These are phyloP conservation scores for Ceratocystis huliohia DNA, from an alignment of 2,329 filamentous ascomycete genomes.

Conservation along the genomic window DNA sequence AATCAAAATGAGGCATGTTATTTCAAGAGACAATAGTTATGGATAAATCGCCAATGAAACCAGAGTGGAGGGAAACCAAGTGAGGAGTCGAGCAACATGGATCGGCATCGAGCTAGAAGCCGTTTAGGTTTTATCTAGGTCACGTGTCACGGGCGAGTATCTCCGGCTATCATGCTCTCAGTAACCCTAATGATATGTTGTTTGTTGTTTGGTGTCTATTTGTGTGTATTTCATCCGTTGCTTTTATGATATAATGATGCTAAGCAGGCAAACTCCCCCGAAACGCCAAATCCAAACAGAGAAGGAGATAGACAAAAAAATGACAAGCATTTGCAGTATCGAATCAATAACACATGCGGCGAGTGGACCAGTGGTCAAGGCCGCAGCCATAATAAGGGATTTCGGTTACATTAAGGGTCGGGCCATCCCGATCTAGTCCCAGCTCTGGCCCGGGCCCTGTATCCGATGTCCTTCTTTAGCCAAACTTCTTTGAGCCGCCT, in stretches of 20 bases:
- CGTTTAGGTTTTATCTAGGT: no score
- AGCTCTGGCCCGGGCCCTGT: background rate
- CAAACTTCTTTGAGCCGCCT: slow-evolving; percentile 45
- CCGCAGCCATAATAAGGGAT: no score
- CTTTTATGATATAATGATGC: background rate
- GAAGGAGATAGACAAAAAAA: background rate
- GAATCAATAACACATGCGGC: slow-evolving; percentile 1
- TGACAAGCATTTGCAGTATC: no score
- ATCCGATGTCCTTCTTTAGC: slow-evolving; percentile 29
- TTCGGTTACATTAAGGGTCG: no score
- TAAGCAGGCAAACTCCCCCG: background rate
- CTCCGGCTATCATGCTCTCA: no score
- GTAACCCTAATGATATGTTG: no score
- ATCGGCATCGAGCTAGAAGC: no score
- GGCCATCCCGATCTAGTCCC: no score
- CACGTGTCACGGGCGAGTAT: no score
- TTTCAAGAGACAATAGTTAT: background rate
- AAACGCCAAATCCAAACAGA: slow-evolving; percentile 13
- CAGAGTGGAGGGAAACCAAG: no score
- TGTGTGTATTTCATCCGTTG: background rate
- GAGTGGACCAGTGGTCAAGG: no score
- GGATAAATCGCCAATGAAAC: background rate
- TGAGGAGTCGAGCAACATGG: no score
- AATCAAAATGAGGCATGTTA: slow-evolving; percentile 5
- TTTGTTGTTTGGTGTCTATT: background rate